Evolutionary conservation across 148 eudicot species (phyloP).

Genomic region (Amaranthus palmeri): DNA sequence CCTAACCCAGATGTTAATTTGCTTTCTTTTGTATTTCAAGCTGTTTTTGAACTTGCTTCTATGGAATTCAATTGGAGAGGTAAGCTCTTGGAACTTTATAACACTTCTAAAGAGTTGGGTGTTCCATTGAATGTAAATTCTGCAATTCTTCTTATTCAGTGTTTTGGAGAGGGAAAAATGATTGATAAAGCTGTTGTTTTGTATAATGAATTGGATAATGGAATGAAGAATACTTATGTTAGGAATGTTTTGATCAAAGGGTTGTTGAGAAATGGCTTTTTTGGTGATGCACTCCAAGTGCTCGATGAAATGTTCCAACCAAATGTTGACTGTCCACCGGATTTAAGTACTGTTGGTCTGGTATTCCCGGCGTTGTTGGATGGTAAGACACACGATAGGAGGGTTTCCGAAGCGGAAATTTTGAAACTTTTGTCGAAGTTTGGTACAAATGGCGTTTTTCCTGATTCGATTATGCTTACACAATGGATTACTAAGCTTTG

Average conservation of each 20-base stretch:
- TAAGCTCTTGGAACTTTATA: slow-evolving; percentile 32
- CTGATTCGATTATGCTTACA: slow-evolving; percentile 31
- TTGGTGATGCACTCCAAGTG: slow-evolving; percentile 60
- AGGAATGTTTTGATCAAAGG: slow-evolving; percentile 36
- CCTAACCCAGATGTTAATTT: slow-evolving; percentile 17
- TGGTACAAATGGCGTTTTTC: slow-evolving; percentile 34
- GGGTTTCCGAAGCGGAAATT: slow-evolving; percentile 34
- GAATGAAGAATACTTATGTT: slow-evolving; percentile 29
- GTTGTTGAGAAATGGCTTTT: slow-evolving; percentile 30
- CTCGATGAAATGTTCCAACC: slow-evolving; percentile 75
- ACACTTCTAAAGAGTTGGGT: slow-evolving; percentile 25
- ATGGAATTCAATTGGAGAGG: slow-evolving; percentile 27
- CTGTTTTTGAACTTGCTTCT: slow-evolving; percentile 44
- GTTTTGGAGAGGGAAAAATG: slow-evolving; percentile 33
- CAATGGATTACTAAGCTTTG: slow-evolving; percentile 42
- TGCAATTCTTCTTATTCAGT: slow-evolving; percentile 32
- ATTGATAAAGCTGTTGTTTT: slow-evolving; percentile 32
- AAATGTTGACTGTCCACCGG: slow-evolving; percentile 29
- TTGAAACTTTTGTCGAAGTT: slow-evolving; percentile 39
- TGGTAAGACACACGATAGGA: slow-evolving; percentile 25
- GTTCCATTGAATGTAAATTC: slow-evolving; percentile 38
- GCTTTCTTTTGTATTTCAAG: slow-evolving; percentile 42
- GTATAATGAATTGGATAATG: slow-evolving; percentile 33
- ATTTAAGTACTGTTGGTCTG: slow-evolving; percentile 32
- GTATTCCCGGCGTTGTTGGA: slow-evolving; percentile 38